Evolutionary conservation across 2,329 filamentous ascomycete genomes (phyloP), one percentile per base, ranked within the genome.

Genomic region (Trichoderma sp.): DNA sequence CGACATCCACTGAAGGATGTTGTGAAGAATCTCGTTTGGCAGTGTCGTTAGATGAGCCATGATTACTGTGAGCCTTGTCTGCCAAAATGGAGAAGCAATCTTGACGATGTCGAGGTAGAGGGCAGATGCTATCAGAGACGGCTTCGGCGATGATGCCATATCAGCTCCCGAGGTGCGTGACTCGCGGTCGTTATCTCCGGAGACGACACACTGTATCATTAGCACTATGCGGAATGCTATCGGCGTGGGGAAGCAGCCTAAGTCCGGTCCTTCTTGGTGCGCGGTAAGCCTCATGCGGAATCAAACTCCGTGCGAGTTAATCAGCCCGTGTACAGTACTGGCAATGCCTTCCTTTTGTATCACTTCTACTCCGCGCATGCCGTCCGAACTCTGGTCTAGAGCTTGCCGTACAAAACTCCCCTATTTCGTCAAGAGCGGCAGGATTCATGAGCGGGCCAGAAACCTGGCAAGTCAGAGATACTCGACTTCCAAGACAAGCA

Each of bases 1-100:
- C 30, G 83, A 76, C 44, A 89, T 79, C 68, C 82, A 80, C 65
- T 74, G 75, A 67, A 91, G 78, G 68, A 91, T 85, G 71, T 82
- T 78, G 70, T 89, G 85, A 28, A 90, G 73, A 48, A 90, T 81
- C 78, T 91, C 89, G 7, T 83, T 79, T 9, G 88, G 87, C 24
- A 89, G 81, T 19, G 66, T 60, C 15, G 67, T 68, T 34, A 74
- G 68, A 15, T 70, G 70, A 12, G 48, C 44, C 67, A 68, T 67
- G 5, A 17, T 52, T 26, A 7, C 41, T 43, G 15, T 26, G 24
- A 34, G 48, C 10, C 45, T 21, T 45, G 14, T n/a, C 14, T 17
- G 12, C 14, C 17, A 7, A 24, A 24, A 15, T 10, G 9, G 10
- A 14, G 7, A 19, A 9, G 34, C 34, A 39, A 3, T 9, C 34